These are phyloP conservation scores for Phaeosphaeriaceae sp. DNA, from an alignment of 2,329 filamentous ascomycete genomes.

Conservation along the genomic window DNA sequence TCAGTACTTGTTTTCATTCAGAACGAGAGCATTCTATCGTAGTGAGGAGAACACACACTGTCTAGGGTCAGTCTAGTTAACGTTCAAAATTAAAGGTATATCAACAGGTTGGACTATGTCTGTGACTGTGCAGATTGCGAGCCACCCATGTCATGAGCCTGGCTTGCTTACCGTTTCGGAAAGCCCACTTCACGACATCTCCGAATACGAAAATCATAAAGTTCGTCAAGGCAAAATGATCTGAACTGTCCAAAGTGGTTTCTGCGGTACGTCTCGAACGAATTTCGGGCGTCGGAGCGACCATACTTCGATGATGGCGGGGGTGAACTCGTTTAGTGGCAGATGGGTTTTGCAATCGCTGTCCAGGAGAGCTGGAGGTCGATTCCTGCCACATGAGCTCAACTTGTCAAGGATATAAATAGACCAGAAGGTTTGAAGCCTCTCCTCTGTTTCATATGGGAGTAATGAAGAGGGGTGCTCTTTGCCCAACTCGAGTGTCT, in stretches of 20 bases:
- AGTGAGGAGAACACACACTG: too few relatives aligned
- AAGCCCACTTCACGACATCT: conserved; percentile 38
- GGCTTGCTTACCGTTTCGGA: conserved; percentile 6
- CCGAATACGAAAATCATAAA: conserved; percentile 42
- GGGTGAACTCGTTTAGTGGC: background rate
- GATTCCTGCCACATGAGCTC: conserved; percentile 46
- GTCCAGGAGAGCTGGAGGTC: conserved; percentile 46
- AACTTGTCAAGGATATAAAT: conserved; percentile 50
- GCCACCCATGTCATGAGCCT: too few relatives aligned
- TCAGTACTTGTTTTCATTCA: too few relatives aligned
- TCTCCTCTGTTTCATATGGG: conserved; percentile 40
- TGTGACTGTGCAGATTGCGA: too few relatives aligned
- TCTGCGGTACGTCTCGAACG: conserved; percentile 3
- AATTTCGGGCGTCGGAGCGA: conserved; percentile 2
- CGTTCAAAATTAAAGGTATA: too few relatives aligned
- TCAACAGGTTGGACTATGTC: too few relatives aligned
- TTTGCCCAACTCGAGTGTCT: conserved; percentile 45
- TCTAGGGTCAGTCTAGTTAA: too few relatives aligned
- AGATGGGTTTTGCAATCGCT: conserved; percentile 28
- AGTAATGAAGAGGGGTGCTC: conserved; percentile 27
- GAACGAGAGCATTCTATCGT: too few relatives aligned
- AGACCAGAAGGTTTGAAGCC: conserved; percentile 50
- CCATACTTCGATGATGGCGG: background rate
- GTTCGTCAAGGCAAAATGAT: conserved; percentile 32
- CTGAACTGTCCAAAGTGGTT: conserved; percentile 2